Conservation (phyloP, 2,329 filamentous ascomycete species). For the Xylaria polymorpha region DNA sequence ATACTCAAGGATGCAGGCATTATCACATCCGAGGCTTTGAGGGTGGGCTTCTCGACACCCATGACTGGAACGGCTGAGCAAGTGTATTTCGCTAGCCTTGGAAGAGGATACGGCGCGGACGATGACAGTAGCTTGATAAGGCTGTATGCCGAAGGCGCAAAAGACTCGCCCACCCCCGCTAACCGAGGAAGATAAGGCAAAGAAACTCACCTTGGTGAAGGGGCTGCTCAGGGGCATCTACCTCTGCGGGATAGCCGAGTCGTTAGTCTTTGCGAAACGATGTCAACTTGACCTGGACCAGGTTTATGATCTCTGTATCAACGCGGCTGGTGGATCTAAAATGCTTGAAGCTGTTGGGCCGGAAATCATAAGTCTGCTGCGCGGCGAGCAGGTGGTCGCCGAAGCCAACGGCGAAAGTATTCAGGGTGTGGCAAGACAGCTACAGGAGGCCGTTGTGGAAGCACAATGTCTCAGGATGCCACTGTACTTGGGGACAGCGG, state of each 20-base stretch:
- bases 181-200: constrained; percentile 51
- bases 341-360: constrained; percentile 55
- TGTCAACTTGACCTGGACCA: constrained; percentile 59
- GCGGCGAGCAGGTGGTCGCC: constrained; percentile 38
- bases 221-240: constrained; percentile 58
- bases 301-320: constrained; percentile 58
- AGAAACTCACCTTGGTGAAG: constrained; percentile 55
- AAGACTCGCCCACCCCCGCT: constrained; percentile 48
- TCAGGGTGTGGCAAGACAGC: constrained; percentile 45
- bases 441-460: constrained; percentile 56
- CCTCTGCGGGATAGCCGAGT: constrained; percentile 57
- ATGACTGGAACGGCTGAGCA: constrained; percentile 73
- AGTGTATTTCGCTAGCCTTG: constrained; percentile 69
- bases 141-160: constrained; percentile 56
- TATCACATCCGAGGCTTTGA: constrained; percentile 73
- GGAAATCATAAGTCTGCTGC: constrained; percentile 53
- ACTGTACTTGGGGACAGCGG: constrained; percentile 55
- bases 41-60: constrained; percentile 67
- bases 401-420: constrained; percentile 45
- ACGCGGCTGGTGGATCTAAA: constrained; percentile 58
- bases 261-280: constrained; percentile 55
- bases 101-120: constrained; percentile 63
- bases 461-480: constrained; percentile 57
- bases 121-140: constrained; percentile 59
- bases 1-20: constrained; percentile 73